Base-by-base conservation (phyloP, 179 eudicot species). In the Amaranthus tricolor region DNA sequence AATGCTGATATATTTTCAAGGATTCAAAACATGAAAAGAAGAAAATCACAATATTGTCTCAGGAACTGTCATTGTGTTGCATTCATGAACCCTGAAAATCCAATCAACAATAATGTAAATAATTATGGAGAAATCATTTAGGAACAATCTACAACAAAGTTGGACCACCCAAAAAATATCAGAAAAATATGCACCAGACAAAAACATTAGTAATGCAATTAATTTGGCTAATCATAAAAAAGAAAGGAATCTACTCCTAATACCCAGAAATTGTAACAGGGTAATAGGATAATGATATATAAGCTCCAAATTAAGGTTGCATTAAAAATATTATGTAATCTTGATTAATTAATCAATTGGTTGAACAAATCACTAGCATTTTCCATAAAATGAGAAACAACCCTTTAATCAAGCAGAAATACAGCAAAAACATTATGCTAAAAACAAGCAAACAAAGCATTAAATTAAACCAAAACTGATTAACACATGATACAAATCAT, bases 81-180 rank as follows among this genome's bases (percentile, higher is more conserved):
- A 49, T 11, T 8, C 64, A 76, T 57, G 60, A 80, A 64, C 66
- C 75, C 83, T 81, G 75, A 67, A 31, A 31, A 72, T 71, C 74
- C 67, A 69, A 77, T 54, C 63, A 72, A 72, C 40, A 49, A 44
- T 6, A 43, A 58, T 0, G 45, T 43, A 11, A 77, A 66, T 5
- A 12, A 48, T 7, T 12, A 71, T 16, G 21, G 6, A 15, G 17
- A 14, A 63, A 7, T 54, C 15, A 66, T 66, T 15, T 62, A 72
- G 20, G 12, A 49, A 20, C 57, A 55, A 40, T 60, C 57, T 77
- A 59, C 71, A 63, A 65, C 62, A 48, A 71, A 70, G 48, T 11
- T 70, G 68, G 75, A 77, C 70, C 75, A 77, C 66, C 73, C 19
- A 55, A 15, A 6, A 14, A 70, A 16, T 31, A 31, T 55, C 66